Evolutionary conservation across 2,329 filamentous ascomycete genomes (phyloP), one percentile per base, ranked within the genome.

Genomic region (Ciborinia camelliae): DNA sequence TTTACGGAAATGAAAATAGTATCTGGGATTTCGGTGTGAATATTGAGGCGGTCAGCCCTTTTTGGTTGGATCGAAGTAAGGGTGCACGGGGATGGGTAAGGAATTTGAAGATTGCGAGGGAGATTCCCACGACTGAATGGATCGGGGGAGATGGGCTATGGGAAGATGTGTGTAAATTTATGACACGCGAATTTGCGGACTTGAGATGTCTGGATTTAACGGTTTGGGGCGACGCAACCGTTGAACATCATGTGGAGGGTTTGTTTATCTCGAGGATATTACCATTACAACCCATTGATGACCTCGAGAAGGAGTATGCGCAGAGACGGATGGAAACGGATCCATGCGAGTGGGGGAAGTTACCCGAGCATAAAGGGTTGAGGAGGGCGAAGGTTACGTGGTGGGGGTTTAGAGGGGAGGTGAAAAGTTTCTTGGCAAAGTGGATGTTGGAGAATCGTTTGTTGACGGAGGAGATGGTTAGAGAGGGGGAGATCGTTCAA

Each of bases 11-110:
- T 12, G 62, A 30, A n/a, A 62, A 64, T 1, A 55, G 54, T 1
- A 39, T 67, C 5, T 73, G 67, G 51, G 71, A 74, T 64, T 73
- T 73, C 45, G 71, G 71, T 0, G 54, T 65, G 53, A 63, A 71
- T 67, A 15, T 65, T 4, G 70, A 72, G 5, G 71, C 71, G 4
- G 26, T 71, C 18, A 51, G 62, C 7, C 57, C 67, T 0, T 73
- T 73, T 37, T 71, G 67, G 51, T 28, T n/a, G 1, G 71, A 73
- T 43, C 64, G 72, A 15, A 66, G 64, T 32, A 23, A 15, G 12
- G 15, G 28, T 28, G 71, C 71, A 2, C 67, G 72, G 37, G 28
- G 43, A 6, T 51, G 41, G 54, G 64, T 69, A 4, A 70, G 57
- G 59, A 67, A 62, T 14, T n/a, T 74, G 2, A 68, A 57, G 30